phyloP scores from a whole-genome alignment of 768 basidiomycete genomes.

The Leccinellum rugosiceps region DNA sequence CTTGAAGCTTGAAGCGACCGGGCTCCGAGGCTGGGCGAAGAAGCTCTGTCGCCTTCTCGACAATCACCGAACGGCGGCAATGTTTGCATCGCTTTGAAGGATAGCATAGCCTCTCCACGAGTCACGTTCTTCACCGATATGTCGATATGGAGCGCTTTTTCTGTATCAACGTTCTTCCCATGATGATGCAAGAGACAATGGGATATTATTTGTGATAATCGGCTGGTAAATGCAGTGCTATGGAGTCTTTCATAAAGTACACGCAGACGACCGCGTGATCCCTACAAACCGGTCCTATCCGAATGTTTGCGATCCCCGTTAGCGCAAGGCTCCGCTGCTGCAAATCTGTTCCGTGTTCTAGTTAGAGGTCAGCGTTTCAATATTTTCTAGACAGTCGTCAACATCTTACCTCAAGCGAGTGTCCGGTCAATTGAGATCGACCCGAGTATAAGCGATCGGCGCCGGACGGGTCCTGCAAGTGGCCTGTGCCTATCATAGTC shows the following conservation, averaged over 20 bases:
- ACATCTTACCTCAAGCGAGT: background rate
- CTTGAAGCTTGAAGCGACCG: background rate
- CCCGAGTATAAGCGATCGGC: background rate
- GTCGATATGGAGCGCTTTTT: background rate
- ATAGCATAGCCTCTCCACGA: conserved; percentile 11
- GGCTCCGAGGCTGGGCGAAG: background rate
- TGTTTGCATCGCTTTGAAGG: background rate
- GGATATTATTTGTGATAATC: no score
- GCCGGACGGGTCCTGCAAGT: background rate
- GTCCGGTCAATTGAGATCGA: conserved; percentile 3
- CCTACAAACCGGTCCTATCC: background rate
- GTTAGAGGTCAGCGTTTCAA: background rate
- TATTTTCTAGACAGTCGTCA: background rate
- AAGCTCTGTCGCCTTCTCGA: conserved; percentile 15
- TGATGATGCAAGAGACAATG: no score
- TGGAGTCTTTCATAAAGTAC: background rate
- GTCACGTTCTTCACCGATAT: background rate
- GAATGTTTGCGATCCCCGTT: background rate
- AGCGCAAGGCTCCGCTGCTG: background rate
- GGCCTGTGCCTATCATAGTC: background rate
- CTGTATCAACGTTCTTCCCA: background rate
- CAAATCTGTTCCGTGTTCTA: background rate
- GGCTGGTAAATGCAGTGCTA: background rate
- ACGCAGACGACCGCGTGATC: background rate
- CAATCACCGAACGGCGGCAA: conserved; percentile 7